These are phyloP conservation scores for Cylindrotheca fusiformis DNA, from an alignment of 108 stramenopile species.

Conservation along the genomic window DNA sequence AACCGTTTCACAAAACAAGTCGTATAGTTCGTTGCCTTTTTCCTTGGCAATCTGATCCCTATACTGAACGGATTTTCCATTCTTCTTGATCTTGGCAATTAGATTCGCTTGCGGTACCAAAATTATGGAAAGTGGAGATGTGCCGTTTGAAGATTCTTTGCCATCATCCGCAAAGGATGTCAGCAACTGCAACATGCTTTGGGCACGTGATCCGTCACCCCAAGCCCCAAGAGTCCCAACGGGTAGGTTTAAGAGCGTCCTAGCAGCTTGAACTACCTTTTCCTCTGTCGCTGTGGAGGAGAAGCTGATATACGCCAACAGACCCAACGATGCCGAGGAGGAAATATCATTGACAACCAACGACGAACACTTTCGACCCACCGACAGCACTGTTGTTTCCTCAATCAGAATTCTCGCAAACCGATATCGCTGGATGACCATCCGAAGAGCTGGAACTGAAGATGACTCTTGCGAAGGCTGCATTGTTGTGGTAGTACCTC, in stretches of 20 bases:
- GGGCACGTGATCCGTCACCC: constrained; percentile 43
- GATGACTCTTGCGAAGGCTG: not conserved
- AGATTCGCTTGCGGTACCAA: constrained; percentile 71
- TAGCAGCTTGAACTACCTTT: constrained; percentile 52
- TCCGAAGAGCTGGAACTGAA: constrained; percentile 16
- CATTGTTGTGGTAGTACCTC: too few species aligned
- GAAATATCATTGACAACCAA: not conserved
- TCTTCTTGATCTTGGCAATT: constrained; percentile 53
- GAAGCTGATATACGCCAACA: constrained; percentile 63
- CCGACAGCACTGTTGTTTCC: constrained; percentile 22
- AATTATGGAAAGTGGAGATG: constrained; percentile 27
- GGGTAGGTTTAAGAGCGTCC: constrained; percentile 54
- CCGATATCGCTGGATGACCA: constrained; percentile 42
- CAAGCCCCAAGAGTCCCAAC: constrained; percentile 57
- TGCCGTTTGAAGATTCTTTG: constrained; percentile 4
- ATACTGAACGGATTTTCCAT: constrained; percentile 70
- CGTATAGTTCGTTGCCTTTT: constrained; percentile 44
- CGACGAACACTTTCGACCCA: constrained; percentile 12
- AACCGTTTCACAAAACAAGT: constrained; percentile 41
- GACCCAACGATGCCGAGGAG: constrained; percentile 15
- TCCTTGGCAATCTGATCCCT: constrained; percentile 58
- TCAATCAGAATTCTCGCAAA: constrained; percentile 27
- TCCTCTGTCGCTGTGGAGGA: constrained; percentile 32
- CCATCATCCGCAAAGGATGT: not conserved
- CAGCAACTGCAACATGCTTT: constrained; percentile 19